Evolutionary conservation across 495 filamentous ascomycete genomes (phyloP).

Genomic region (Haplographium delicatum): DNA sequence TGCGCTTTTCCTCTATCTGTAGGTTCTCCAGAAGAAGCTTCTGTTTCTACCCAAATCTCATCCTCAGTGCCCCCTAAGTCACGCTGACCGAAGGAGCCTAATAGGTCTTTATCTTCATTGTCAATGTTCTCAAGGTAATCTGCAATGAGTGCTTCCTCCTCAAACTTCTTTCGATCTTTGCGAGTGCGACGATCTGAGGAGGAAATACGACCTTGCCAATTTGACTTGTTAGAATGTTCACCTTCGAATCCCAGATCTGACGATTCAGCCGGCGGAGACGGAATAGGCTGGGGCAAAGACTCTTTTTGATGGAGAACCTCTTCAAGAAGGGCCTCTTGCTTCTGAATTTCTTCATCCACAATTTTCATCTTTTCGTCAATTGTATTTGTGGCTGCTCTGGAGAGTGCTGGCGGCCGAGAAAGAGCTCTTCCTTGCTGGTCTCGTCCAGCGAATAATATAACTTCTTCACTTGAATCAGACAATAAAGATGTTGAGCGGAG

Average conservation of each 20-base stretch:
- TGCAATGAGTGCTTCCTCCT: conserved; percentile 54
- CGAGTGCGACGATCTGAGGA: background rate
- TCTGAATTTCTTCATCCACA: conserved; percentile 22
- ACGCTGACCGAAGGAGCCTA: conserved; percentile 25
- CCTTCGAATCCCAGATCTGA: background rate
- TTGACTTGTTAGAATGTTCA: background rate
- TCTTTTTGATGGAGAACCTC: background rate
- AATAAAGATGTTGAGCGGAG: conserved; percentile 27
- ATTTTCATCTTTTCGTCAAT: conserved; percentile 21
- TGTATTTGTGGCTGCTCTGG: background rate
- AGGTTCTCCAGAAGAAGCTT: conserved; percentile 20
- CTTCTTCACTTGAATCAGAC: conserved; percentile 58
- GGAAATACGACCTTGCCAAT: background rate
- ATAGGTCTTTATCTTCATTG: conserved; percentile 20
- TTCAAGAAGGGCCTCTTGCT: conserved; percentile 12
- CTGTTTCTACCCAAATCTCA: conserved; percentile 23
- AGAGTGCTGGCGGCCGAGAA: background rate
- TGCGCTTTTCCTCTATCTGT: background rate
- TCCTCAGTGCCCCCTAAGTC: conserved; percentile 45
- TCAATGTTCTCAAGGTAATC: conserved; percentile 78
- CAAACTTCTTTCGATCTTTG: conserved; percentile 18
- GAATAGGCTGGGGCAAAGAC: background rate
- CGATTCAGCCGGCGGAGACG: conserved; percentile 1
- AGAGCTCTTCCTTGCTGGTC: conserved; percentile 21
- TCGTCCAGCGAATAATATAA: conserved; percentile 62